These are phyloP conservation scores for Leccinum pachyderme DNA, from an alignment of 1,284 basidiomycete species.

Conservation along the genomic window DNA sequence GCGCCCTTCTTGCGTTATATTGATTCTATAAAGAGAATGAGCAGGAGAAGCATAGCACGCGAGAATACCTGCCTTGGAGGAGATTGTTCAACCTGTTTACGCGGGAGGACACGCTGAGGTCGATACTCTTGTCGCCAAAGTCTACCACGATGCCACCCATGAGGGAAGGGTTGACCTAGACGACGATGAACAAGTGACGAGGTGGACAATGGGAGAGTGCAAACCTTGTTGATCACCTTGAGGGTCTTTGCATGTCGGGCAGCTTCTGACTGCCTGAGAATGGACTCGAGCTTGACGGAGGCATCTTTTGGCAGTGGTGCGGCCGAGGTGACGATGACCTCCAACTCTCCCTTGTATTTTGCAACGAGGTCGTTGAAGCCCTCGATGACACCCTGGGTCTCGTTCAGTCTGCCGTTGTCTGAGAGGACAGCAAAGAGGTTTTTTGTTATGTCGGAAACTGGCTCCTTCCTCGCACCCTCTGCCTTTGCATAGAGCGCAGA, in stretches of 20 bases:
- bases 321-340: slow-evolving; percentile 90
- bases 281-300: slow-evolving; percentile 73
- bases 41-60: neutral
- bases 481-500: slow-evolving; percentile 61
- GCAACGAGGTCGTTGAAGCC: slow-evolving; percentile 91
- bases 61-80: slow-evolving; percentile 61
- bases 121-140: slow-evolving; percentile 97
- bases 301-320: slow-evolving; percentile 73
- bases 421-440: slow-evolving; percentile 91
- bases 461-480: slow-evolving; percentile 67
- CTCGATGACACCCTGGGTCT: slow-evolving; percentile 85
- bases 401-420: slow-evolving; percentile 89
- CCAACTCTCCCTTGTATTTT: slow-evolving; percentile 91
- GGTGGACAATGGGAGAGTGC: slow-evolving; percentile 8
- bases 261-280: slow-evolving; percentile 81
- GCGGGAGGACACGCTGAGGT: slow-evolving; percentile 89
- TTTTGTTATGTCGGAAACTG: slow-evolving; percentile 83
- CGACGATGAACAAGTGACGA: slow-evolving; percentile 8
- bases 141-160: slow-evolving; percentile 93
- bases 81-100: slow-evolving; percentile 94
- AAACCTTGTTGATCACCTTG: slow-evolving; percentile 86
- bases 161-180: slow-evolving; percentile 81
- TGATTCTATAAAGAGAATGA: slow-evolving; percentile 33
- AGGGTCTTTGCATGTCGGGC: slow-evolving; percentile 83
- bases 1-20: slow-evolving; percentile 27